Base-by-base conservation (phyloP, 192 early-diverging fungal species). In the Coemansia sp. region DNA sequence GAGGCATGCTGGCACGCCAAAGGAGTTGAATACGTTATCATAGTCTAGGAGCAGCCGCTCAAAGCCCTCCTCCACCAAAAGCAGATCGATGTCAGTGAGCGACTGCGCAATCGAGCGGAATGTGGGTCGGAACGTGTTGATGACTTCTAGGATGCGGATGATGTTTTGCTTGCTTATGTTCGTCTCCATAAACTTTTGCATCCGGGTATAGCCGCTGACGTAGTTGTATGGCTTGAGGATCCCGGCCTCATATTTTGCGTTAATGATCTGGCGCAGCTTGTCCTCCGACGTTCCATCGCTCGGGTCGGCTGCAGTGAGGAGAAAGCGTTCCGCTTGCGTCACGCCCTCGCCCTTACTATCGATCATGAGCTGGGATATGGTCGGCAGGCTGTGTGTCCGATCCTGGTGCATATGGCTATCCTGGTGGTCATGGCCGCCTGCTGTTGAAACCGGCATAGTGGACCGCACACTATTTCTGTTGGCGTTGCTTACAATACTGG, bases 201-300 rank as follows among this genome's bases (percentile, higher is more conserved):
- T 85, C 34, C 94, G 84, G 8, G 93, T 86, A 75, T 98, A 98
- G 2, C 92, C 92, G 71, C 88, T 93, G 69, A 93, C 90, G 76
- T 97, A 97, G 84, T 98, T 95, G 87, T 95, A 95, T n/a, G 96
- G 96, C 76, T 93, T 95, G 48, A 98, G 83, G 66, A 96, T 88
- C 0, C 96, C 96, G 0, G 96, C 96, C 65, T 98, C 94, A 63
- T 93, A 94, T 75, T 98, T 98, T 30, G 96, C 96, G 71, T 91
- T 91, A 72, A 98, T 94, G 21, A 98, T 91, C 66, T 93, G 90
- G 21, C 87, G 93, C 64, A 98, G 84, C 69, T 95, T 90, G 67
- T 94, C 95, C 73, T 95, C 93, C 10, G 89, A 86, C 24, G 89
- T 88, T 18, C 91, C 92, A 71, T 95, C 93, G 35, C 83, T 86